Evolutionary conservation across 352 stramenopile species (phyloP).

Genomic region (Globisporangium ultimum): DNA sequence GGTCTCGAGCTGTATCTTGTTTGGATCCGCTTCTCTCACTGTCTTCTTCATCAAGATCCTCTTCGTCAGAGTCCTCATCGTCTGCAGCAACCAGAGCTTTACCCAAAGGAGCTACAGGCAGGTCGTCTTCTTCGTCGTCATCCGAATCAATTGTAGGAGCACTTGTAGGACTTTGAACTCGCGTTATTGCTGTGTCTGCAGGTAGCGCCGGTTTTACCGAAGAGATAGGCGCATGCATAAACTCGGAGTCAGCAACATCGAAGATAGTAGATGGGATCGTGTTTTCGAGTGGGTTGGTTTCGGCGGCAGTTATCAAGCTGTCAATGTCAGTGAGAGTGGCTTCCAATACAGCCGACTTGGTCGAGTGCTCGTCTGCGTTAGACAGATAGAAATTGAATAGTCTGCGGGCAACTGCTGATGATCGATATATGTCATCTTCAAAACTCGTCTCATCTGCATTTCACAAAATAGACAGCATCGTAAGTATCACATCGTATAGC

Average conservation of each 20-base stretch:
- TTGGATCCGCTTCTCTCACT: neutral
- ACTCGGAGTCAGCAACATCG: conserved; percentile 51
- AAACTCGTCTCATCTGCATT: neutral
- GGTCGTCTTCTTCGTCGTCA: conserved; percentile 22
- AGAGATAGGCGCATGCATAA: conserved; percentile 29
- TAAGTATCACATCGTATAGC: neutral
- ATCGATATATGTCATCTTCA: neutral
- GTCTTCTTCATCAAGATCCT: conserved; percentile 20
- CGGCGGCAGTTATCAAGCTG: conserved; percentile 9
- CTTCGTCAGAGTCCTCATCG: conserved; percentile 37
- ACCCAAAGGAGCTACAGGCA: neutral
- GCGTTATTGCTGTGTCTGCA: neutral
- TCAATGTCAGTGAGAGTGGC: conserved; percentile 33
- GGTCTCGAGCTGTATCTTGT: neutral
- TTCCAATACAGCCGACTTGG: conserved; percentile 13
- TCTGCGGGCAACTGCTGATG: conserved; percentile 14
- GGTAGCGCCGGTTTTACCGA: neutral
- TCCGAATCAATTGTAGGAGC: conserved; percentile 8
- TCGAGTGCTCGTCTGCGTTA: neutral
- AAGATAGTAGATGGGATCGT: conserved; percentile 34
- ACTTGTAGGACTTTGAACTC: neutral
- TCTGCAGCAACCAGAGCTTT: conserved; percentile 6
- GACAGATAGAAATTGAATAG: conserved; percentile 20
- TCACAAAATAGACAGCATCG: neutral
- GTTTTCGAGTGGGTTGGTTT: neutral